Evolutionary conservation across 345 rosid species (phyloP), one percentile per base, ranked within the genome.

Genomic region (Camelina hispida): DNA sequence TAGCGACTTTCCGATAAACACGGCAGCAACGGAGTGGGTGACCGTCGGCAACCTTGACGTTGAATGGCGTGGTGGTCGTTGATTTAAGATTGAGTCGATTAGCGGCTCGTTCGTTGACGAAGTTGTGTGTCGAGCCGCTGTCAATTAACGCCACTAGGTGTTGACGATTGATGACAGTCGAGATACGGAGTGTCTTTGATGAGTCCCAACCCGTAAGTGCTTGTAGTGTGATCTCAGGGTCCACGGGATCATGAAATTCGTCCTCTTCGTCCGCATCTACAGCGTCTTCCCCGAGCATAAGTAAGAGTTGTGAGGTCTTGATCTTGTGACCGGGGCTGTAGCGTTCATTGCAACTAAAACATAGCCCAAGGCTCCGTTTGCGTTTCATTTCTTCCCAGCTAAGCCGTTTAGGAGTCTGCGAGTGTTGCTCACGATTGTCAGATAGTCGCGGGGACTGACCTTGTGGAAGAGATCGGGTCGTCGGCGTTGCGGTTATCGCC

Each of bases 151-250:
- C 46, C 1, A 42, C n/a, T 6, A 42, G 0, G 0, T 13, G n/a
- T 1, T 12, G 46, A 0, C 10, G 15, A 5, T 13, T 13, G 4
- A 42, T 42, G 0, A 0, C 0, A 0, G n/a, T 1, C n/a, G 1
- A 15, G n/a, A 12, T 0, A 1, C 50, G 50, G 0, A n/a, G 3
- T 1, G 9, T 46, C 0, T 0, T 1, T 0, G 50, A 4, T 0
- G 50, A 5, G 2, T 15, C 18, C 50, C 18, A 46, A 0, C 50
- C 50, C 0, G 50, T 15, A 0, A 46, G 6, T 0, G 18, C 50
- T 0, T 14, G 7, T 0, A 15, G 8, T 1, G 18, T 46, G 1
- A 46, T 46, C 9, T 46, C 18, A 15, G 50, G 8, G 0, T 8
- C 54, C 1, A 0, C n/a, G 0, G n/a, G 1, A 0, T 42, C 46